Conservation (phyloP, 1,139 yeast species). For the Sugiyamaella grinbergsii region DNA sequence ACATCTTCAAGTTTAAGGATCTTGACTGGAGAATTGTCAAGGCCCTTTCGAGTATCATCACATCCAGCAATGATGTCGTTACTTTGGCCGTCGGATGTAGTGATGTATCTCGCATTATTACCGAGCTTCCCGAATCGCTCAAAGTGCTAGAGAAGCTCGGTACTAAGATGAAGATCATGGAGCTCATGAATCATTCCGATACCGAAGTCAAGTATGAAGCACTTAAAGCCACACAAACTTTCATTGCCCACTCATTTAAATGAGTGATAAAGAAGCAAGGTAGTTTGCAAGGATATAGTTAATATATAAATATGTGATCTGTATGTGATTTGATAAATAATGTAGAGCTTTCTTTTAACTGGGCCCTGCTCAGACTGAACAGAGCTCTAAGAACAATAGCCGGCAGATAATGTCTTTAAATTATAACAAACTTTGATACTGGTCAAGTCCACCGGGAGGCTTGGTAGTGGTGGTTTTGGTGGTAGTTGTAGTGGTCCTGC, state of each 20-base stretch:
- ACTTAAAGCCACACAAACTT: conserved; percentile 85
- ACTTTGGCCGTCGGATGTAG: conserved; percentile 61
- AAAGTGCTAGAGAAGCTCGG: conserved; percentile 53
- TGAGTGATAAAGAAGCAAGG: conserved; percentile 19
- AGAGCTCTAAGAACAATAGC: too few species aligned
- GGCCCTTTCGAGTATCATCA: conserved; percentile 48
- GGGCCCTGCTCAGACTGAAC: conserved; percentile 3
- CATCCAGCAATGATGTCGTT: conserved; percentile 37
- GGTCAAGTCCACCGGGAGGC: conserved; percentile 27
- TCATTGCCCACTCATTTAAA: conserved; percentile 72
- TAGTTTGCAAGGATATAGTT: neutral
- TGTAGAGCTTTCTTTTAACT: too few species aligned
- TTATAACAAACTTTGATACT: conserved; percentile 33
- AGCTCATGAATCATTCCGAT: conserved; percentile 76
- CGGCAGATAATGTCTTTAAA: conserved; percentile 10
- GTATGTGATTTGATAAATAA: too few species aligned
- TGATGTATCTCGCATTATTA: conserved; percentile 75
- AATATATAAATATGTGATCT: neutral
- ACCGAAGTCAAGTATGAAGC: conserved; percentile 94
- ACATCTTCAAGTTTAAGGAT: conserved; percentile 72
- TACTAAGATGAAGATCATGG: conserved; percentile 80
- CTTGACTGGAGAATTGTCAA: conserved; percentile 73
- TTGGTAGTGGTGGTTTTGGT: conserved; percentile 11
- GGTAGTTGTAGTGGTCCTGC: conserved; percentile 17
- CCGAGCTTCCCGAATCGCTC: conserved; percentile 58